A percentile compares a stretch with the other conserved stretches of the same genome.
Evolutionary conservation across 1,284 basidiomycete species (phyloP).

Genomic region (Trichosporon sp.): DNA sequence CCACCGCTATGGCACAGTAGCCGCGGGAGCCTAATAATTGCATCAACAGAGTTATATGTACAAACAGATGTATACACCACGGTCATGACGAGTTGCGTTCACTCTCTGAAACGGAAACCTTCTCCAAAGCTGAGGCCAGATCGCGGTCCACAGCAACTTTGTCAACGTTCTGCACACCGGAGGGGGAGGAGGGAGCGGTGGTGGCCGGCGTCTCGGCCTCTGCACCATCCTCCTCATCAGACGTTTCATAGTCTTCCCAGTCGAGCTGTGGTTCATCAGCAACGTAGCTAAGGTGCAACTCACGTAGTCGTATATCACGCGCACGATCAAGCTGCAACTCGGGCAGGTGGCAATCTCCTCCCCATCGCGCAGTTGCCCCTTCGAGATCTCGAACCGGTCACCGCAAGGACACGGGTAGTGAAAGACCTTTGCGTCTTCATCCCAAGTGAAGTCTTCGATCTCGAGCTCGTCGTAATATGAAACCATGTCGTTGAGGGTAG

Average conservation of each 20-base stretch:
- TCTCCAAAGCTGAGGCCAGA: neutral
- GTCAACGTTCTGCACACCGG: neutral
- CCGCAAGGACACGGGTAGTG: conserved; percentile 99
- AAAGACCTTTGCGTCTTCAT: conserved; percentile 75
- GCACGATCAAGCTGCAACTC: conserved; percentile 89
- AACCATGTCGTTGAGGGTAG: conserved; percentile 36
- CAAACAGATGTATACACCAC: neutral
- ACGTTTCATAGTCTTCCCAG: conserved; percentile 56
- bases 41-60: conserved; percentile 7
- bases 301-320: conserved; percentile 94
- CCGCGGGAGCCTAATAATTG: neutral
- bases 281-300: conserved; percentile 50
- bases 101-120: neutral
- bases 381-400: conserved; percentile 95
- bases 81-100: neutral
- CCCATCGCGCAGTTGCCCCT: conserved; percentile 79
- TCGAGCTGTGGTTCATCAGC: conserved; percentile 47
- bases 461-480: conserved; percentile 64
- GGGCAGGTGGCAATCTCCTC: conserved; percentile 98
- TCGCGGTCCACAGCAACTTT: neutral
- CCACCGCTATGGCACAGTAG: no score
- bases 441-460: conserved; percentile 95
- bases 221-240: conserved; percentile 47
- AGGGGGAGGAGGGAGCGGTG: conserved; percentile 18
- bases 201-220: conserved; percentile 25